These are phyloP conservation scores for Kazachstania psychrophila DNA, from an alignment of 805 yeast species.

Conservation along the genomic window DNA sequence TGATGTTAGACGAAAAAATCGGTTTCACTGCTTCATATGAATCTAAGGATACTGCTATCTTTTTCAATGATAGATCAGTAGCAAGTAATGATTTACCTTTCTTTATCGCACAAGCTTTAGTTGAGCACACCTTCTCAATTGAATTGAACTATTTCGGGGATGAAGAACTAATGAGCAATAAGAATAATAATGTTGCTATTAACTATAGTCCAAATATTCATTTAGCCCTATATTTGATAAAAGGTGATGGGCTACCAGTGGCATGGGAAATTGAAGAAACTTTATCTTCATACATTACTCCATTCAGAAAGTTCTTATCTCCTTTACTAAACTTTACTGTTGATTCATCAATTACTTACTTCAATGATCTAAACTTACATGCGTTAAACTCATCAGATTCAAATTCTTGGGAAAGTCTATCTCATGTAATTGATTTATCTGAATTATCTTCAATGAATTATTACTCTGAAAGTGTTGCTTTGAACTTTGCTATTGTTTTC, in stretches of 20 bases:
- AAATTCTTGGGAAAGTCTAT: slow-evolving; percentile 45
- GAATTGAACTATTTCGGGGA: slow-evolving; percentile 23
- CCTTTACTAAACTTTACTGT: slow-evolving; percentile 62
- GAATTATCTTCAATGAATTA: slow-evolving; percentile 50
- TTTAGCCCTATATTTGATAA: slow-evolving; percentile 63
- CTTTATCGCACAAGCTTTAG: slow-evolving; percentile 43
- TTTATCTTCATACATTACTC: slow-evolving; percentile 40
- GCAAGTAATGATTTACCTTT: slow-evolving; percentile 55
- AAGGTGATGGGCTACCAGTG: slow-evolving; percentile 58
- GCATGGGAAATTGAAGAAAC: slow-evolving; percentile 66
- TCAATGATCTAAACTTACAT: slow-evolving; percentile 30
- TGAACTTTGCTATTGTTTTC: slow-evolving; percentile 53
- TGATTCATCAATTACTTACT: slow-evolving; percentile 71
- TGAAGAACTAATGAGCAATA: slow-evolving; percentile 1
- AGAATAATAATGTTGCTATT: slow-evolving; percentile 22
- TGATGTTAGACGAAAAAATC: slow-evolving; percentile 35
- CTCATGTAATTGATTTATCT: slow-evolving; percentile 74
- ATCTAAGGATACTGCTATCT: slow-evolving; percentile 31
- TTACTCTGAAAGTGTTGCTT: slow-evolving; percentile 51
- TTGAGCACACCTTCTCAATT: slow-evolving; percentile 37
- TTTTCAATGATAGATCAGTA: slow-evolving; percentile 33
- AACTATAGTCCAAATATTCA: slow-evolving; percentile 53
- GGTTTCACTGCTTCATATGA: slow-evolving; percentile 38
- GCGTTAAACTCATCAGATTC: slow-evolving; percentile 18
- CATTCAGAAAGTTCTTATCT: slow-evolving; percentile 44